Base-by-base conservation (phyloP, 1,139 yeast genomes). In the Saccharomycopsis phalli region DNA sequence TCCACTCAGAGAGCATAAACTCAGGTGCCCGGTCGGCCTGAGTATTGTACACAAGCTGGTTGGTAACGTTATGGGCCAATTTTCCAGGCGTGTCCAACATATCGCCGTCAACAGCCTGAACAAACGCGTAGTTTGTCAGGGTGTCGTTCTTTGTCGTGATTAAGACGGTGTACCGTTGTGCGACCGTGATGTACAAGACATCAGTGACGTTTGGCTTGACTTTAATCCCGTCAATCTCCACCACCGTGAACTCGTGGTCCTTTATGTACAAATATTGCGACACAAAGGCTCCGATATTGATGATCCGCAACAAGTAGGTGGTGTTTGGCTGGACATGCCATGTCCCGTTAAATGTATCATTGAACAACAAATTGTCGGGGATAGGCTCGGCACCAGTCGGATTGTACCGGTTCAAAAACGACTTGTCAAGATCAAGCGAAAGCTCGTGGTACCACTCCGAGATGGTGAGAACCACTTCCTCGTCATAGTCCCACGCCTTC, bases 331-430 rank as follows among this genome's bases (percentile, higher is more conserved):
- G 66, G 42, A 81, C 80, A 19, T 58, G 42, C 60, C 83, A 65
- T 2, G 81, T 68, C 16, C 61, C 67, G 51, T 76, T 75, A 42
- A 71, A 68, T 10, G 81, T 67, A 48, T 81, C 81, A 54, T 81
- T 80, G 54, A 81, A 69, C 41, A 81, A 61, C 29, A 74, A 53
- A 52, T 74, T 76, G 48, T 76, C 76, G 5, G 91, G 91, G 44
- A 81, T 70, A 29, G 91, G 91, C 56, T 81, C 93, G 30, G 83
- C 86, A 42, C 93, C 93, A 1, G 88, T 80, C 25, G 93, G 93
- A 50, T 81, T 81, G 54, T 70, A 81, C 48, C 80, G 60, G 38
- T 69, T 68, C 54, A 78, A 58, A 57, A 80, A 81, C 28, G 60
- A 57, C 7, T 59, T 51, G 41, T 66, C 58, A 34, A 79, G 62